These are phyloP conservation scores for Eragrostis nindensis DNA, from an alignment of 176 grass and related monocot species.

Conservation along the genomic window DNA sequence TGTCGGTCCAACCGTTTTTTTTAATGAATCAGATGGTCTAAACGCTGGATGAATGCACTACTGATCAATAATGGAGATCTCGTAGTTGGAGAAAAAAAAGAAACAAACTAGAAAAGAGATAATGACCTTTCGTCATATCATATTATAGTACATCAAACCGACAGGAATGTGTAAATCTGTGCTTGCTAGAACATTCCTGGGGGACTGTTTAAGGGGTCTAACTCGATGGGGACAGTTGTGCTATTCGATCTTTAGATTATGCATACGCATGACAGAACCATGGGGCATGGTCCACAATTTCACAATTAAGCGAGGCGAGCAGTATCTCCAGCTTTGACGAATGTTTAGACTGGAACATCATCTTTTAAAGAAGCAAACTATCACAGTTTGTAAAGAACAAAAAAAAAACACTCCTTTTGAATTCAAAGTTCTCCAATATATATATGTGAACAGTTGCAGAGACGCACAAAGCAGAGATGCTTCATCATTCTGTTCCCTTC, in stretches of 20 bases:
- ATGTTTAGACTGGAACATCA: not conserved
- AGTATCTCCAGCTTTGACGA: not conserved
- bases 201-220: not conserved
- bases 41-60: not conserved
- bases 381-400: not conserved
- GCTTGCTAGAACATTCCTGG: not conserved
- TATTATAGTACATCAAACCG: not conserved
- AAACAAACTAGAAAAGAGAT: not conserved
- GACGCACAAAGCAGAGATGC: not conserved
- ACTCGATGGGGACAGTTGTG: not conserved
- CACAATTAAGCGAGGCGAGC: not conserved
- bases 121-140: not conserved
- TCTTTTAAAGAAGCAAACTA: not conserved
- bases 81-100: not conserved
- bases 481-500: conserved; percentile 18
- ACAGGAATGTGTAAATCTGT: not conserved
- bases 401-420: not conserved
- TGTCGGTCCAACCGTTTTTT: no score
- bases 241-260: not conserved
- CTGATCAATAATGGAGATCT: not conserved
- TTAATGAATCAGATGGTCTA: no score
- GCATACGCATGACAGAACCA: not conserved
- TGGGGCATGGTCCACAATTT: not conserved
- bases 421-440: not conserved
- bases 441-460: conserved; percentile 11